Base-by-base conservation (phyloP, 495 filamentous ascomycete genomes). In the Penicillium paradoxum region DNA sequence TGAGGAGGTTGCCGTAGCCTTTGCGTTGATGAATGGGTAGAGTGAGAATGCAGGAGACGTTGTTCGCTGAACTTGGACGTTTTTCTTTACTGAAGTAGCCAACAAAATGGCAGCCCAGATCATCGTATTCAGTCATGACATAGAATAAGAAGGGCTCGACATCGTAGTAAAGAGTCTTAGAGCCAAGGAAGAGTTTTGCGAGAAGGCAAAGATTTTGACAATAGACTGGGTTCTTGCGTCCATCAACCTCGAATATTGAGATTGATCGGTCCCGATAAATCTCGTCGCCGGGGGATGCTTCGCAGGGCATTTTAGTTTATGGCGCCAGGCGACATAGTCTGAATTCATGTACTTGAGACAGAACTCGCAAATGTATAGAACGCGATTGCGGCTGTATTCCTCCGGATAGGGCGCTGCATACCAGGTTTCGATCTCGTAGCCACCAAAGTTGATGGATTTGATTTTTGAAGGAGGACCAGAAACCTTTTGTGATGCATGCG, bases 31-130 rank as follows among this genome's bases (percentile, higher is more conserved):
- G 91, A 36, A 96, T 97, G 0, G 93, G 93, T 22, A 98, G 75
- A 0, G 93, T 96, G 18, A 97, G 76, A 60, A 98, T 98, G 67
- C 93, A 98, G 25, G 90, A 96, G 18, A 98, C 93, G 58, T 98
- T 98, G 64, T 97, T 96, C 54, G 88, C 87, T 39, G 88, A 91
- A 66, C 88, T 92, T 4, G 87, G 88, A n/a, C 93, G 82, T 72
- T 98, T 98, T 67, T 98, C 93, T 73, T 98, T 98, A 49, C 95
- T 97, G 63, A 98, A 98, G 65, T 98, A 98, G 15, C 93, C 93
- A 38, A 98, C 95, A 62, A 98, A 97, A 67, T 97, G 93, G 63
- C 90, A 97, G 17, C 93, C 93, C 32, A 87, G 72, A 30, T 96
- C 89, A 59, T 98, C 91, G 58, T 85, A 91, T 66, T 97, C 93